Percentiles rank a stretch among this genome's conserved stretches.
phyloP scores from a whole-genome alignment of 139 green algal genomes.

The Monoraphidium neglectum region DNA sequence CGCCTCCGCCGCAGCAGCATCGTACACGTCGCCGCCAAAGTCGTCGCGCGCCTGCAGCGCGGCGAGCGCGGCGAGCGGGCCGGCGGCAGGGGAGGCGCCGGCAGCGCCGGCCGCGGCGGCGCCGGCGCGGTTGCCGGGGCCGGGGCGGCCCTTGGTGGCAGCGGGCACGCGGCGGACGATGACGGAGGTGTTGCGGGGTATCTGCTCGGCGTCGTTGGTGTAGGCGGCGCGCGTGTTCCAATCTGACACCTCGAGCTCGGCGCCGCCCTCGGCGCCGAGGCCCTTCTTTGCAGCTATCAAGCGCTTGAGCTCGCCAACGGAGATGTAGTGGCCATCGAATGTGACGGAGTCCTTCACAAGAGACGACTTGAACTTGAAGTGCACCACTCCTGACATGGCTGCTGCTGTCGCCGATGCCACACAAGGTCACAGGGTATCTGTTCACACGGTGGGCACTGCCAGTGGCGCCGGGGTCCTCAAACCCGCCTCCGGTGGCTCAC shows the following conservation, averaged over 20 bases:
- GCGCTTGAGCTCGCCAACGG: conserved; percentile 75
- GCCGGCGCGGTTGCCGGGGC: neutral
- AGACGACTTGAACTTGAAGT: conserved; percentile 72
- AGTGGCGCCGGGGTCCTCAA: too few species aligned
- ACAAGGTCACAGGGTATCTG: too few species aligned
- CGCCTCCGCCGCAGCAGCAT: conserved; percentile 13
- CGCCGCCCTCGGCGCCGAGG: conserved; percentile 56
- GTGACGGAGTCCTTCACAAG: conserved; percentile 57
- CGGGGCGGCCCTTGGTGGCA: conserved; percentile 1
- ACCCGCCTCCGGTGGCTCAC: too few species aligned
- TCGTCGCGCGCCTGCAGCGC: conserved; percentile 26
- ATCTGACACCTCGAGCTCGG: conserved; percentile 71
- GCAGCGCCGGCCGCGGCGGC: neutral
- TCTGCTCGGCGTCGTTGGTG: conserved; percentile 59
- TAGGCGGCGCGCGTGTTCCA: conserved; percentile 55
- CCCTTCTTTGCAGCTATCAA: conserved; percentile 79
- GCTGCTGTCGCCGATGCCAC: too few species aligned
- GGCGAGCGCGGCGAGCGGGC: conserved; percentile 11
- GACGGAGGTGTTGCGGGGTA: conserved; percentile 67
- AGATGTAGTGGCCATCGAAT: conserved; percentile 80
- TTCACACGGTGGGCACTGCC: too few species aligned
- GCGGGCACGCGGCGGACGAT: conserved; percentile 66
- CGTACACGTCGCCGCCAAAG: conserved; percentile 51
- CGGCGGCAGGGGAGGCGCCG: conserved; percentile 6
- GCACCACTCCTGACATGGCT: conserved; percentile 34